Evolutionary conservation across 2,329 filamentous ascomycete genomes (phyloP).

Genomic region (Cryphonectria japonica): DNA sequence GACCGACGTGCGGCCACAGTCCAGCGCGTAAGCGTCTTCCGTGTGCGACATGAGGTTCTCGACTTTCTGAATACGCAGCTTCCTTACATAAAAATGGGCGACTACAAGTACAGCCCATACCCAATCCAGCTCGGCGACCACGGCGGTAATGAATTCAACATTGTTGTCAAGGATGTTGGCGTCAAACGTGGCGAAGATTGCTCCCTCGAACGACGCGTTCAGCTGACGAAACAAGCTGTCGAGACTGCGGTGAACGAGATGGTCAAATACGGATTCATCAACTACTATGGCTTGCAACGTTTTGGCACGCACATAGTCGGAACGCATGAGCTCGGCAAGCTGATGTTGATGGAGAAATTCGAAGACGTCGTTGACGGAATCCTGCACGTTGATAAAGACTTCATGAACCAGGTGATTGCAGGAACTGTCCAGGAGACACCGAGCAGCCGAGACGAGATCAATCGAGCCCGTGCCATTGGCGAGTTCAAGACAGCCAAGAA

Average conservation of each 20-base stretch:
- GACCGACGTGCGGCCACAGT: slow-evolving; percentile 85
- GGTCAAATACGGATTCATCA: slow-evolving; percentile 80
- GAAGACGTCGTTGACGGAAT: slow-evolving; percentile 79
- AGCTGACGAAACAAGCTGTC: slow-evolving; percentile 53
- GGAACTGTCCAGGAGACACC: slow-evolving; percentile 47
- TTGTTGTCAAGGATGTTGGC: slow-evolving; percentile 84
- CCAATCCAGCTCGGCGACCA: slow-evolving; percentile 83
- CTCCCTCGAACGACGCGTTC: slow-evolving; percentile 52
- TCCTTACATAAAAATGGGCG: slow-evolving; percentile 71
- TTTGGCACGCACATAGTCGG: slow-evolving; percentile 88
- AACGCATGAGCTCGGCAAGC: slow-evolving; percentile 82
- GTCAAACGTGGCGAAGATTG: slow-evolving; percentile 53
- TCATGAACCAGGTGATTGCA: slow-evolving; percentile 58
- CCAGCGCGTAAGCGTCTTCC: slow-evolving; percentile 73
- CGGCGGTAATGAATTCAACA: slow-evolving; percentile 87
- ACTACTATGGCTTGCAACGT: slow-evolving; percentile 97
- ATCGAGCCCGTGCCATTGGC: slow-evolving; percentile 78
- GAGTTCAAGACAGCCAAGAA: slow-evolving; percentile 69
- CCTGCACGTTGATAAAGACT: slow-evolving; percentile 69
- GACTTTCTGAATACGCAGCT: slow-evolving; percentile 65
- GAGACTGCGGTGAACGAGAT: slow-evolving; percentile 68
- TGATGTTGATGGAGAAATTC: slow-evolving; percentile 81
- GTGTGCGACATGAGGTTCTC: slow-evolving; percentile 60
- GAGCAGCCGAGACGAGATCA: slow-evolving; percentile 74
- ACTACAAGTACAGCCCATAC: slow-evolving; percentile 76